Evolutionary conservation across 495 filamentous ascomycete genomes (phyloP).

Genomic region (Rhypophila decipiens): DNA sequence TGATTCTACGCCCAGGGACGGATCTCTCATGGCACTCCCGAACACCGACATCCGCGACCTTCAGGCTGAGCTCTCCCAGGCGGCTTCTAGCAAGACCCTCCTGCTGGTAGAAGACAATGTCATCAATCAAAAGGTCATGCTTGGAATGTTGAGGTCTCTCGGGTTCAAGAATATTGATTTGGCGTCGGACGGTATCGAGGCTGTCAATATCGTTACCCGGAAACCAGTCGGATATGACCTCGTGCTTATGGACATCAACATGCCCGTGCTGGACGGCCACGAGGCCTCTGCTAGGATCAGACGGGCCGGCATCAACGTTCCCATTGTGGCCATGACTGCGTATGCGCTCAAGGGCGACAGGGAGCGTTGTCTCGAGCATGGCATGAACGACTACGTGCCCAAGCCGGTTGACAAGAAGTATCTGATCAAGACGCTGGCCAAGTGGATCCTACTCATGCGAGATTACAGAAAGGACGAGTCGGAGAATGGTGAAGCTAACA

Average conservation of each 20-base stretch:
- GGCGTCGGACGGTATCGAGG: slow-evolving; percentile 52
- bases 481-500: background rate
- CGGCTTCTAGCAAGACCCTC: slow-evolving; percentile 37
- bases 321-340: slow-evolving; percentile 60
- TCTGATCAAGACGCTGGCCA: slow-evolving; percentile 33
- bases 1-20: slow-evolving; percentile 1
- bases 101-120: slow-evolving; percentile 55
- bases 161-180: slow-evolving; percentile 49
- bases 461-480: slow-evolving; percentile 2
- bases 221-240: slow-evolving; percentile 46
- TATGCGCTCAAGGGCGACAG: slow-evolving; percentile 57
- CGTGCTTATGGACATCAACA: slow-evolving; percentile 51
- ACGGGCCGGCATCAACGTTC: slow-evolving; percentile 33
- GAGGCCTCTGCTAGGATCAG: slow-evolving; percentile 33
- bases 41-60: slow-evolving; percentile 13
- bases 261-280: slow-evolving; percentile 44
- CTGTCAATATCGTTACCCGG: slow-evolving; percentile 45
- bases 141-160: slow-evolving; percentile 48
- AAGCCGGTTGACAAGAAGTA: slow-evolving; percentile 51
- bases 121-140: slow-evolving; percentile 59
- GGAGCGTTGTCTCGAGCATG: slow-evolving; percentile 50
- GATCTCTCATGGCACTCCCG: slow-evolving; percentile 3
- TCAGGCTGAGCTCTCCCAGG: slow-evolving; percentile 11
- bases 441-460: slow-evolving; percentile 31
- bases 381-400: slow-evolving; percentile 58